Conservation (phyloP, 176 grass and related monocot species). For the Aegilops sharonensis region DNA sequence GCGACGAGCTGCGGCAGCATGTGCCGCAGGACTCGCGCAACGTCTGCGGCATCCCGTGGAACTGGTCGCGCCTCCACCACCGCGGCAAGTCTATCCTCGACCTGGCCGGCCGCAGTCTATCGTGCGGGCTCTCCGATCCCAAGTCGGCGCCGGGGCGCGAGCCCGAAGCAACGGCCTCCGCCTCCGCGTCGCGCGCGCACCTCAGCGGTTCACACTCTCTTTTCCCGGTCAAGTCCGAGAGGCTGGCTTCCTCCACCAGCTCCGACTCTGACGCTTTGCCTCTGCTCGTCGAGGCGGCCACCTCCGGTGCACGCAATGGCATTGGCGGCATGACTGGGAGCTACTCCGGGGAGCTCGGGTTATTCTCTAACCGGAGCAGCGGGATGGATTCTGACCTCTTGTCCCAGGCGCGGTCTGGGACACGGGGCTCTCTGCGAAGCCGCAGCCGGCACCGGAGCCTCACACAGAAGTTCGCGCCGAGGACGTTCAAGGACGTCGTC, state of each 20-base stretch:
- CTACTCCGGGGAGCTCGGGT: constrained; percentile 78
- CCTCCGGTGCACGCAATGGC: constrained; percentile 23
- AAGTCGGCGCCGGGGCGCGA: constrained; percentile 43
- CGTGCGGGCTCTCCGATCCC: constrained; percentile 78
- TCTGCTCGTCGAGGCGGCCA: constrained; percentile 50
- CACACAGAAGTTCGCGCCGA: constrained; percentile 80
- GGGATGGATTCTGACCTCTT: constrained; percentile 62
- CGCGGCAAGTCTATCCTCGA: constrained; percentile 86
- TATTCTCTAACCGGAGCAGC: constrained; percentile 75
- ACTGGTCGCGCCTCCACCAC: constrained; percentile 93
- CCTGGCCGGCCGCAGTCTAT: constrained; percentile 65
- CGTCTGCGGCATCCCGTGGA: constrained; percentile 93
- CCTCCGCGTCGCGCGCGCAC: constrained; percentile 37
- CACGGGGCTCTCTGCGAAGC: constrained; percentile 19
- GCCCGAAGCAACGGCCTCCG: constrained; percentile 28
- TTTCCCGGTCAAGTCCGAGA: constrained; percentile 48
- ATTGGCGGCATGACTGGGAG: constrained; percentile 30
- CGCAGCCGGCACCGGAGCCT: constrained; percentile 67
- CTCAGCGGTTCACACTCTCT: constrained; percentile 35
- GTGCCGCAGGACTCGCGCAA: constrained; percentile 54
- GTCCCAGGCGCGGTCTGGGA: constrained; percentile 45
- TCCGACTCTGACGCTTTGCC: constrained; percentile 77
- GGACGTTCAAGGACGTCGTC: constrained; percentile 76
- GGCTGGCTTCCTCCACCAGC: constrained; percentile 61
- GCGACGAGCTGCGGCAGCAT: constrained; percentile 48